Evolutionary conservation across 352 stramenopile species (phyloP).

Genomic region (Albugo candida): DNA sequence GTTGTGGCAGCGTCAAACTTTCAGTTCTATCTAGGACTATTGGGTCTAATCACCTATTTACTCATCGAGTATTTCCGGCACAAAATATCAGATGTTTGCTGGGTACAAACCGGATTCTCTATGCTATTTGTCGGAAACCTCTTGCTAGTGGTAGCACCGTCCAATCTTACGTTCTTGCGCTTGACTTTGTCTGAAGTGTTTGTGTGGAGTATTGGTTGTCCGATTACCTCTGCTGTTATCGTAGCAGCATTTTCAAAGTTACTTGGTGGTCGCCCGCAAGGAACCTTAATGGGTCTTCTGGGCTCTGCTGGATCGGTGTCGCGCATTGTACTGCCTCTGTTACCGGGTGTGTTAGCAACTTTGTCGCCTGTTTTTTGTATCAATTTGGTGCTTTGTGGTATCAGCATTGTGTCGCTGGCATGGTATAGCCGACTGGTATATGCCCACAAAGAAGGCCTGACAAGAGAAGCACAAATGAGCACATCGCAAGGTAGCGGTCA

Average conservation of each 20-base stretch:
- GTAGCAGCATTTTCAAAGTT: constrained; percentile 61
- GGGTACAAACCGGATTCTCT: constrained; percentile 47
- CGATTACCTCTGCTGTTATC: constrained; percentile 53
- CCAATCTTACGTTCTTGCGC: constrained; percentile 23
- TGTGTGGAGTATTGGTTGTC: constrained; percentile 63
- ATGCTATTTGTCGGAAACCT: constrained; percentile 40
- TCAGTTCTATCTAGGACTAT: constrained; percentile 55
- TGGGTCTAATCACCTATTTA: constrained; percentile 60
- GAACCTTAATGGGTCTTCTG: constrained; percentile 60
- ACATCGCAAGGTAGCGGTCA: too few relatives aligned
- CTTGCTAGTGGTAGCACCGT: constrained; percentile 24
- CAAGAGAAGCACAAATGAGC: too few relatives aligned
- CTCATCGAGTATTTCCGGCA: constrained; percentile 62
- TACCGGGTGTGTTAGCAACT: constrained; percentile 17
- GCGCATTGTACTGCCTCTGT: constrained; percentile 48
- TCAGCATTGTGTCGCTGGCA: constrained; percentile 33
- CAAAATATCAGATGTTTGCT: constrained; percentile 38
- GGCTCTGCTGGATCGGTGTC: constrained; percentile 50
- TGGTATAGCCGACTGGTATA: constrained; percentile 53
- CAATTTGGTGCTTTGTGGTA: constrained; percentile 32
- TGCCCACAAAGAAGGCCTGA: background rate
- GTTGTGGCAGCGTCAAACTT: constrained; percentile 62
- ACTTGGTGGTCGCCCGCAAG: constrained; percentile 47
- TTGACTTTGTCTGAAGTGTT: constrained; percentile 37
- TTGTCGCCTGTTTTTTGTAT: constrained; percentile 60